These are phyloP conservation scores for Eucalyptus rudis DNA, from an alignment of 345 rosid species.

Conservation along the genomic window DNA sequence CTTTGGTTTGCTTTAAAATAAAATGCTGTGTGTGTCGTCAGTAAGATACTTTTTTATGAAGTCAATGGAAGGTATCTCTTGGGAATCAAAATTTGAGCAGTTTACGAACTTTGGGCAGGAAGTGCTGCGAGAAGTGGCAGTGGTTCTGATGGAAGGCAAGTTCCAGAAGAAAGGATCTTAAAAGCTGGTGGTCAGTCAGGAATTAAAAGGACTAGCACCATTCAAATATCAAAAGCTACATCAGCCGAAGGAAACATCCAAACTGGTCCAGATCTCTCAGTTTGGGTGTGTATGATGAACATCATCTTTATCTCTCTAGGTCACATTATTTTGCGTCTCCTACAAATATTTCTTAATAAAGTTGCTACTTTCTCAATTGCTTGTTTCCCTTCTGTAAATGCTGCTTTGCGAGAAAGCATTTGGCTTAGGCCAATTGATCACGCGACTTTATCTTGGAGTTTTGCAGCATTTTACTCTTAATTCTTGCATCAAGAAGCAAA, in stretches of 20 bases:
- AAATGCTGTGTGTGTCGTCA: too few relatives aligned
- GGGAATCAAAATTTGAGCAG: not conserved
- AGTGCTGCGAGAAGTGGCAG: conserved; percentile 53
- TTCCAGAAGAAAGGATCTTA: conserved; percentile 28
- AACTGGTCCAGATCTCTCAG: too few relatives aligned
- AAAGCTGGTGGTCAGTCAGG: conserved; percentile 25
- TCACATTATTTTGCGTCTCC: too few relatives aligned
- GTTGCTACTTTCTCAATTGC: too few relatives aligned
- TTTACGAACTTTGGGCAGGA: conserved; percentile 20
- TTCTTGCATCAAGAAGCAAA: not conserved
- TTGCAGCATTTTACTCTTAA: not conserved
- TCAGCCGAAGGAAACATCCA: too few relatives aligned
- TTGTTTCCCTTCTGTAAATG: not conserved
- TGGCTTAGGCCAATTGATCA: not conserved
- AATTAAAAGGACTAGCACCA: conserved; percentile 42
- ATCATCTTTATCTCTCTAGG: too few relatives aligned
- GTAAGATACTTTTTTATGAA: not conserved
- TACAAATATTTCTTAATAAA: too few relatives aligned
- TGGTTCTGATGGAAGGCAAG: conserved; percentile 49
- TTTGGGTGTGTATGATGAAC: too few relatives aligned
- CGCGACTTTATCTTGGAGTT: not conserved
- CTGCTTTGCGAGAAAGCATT: not conserved
- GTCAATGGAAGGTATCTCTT: not conserved
- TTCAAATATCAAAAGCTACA: conserved; percentile 13
- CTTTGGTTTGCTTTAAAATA: too few relatives aligned